Conservation (phyloP, 495 filamentous ascomycete genomes). For the Immersiella caudata region DNA sequence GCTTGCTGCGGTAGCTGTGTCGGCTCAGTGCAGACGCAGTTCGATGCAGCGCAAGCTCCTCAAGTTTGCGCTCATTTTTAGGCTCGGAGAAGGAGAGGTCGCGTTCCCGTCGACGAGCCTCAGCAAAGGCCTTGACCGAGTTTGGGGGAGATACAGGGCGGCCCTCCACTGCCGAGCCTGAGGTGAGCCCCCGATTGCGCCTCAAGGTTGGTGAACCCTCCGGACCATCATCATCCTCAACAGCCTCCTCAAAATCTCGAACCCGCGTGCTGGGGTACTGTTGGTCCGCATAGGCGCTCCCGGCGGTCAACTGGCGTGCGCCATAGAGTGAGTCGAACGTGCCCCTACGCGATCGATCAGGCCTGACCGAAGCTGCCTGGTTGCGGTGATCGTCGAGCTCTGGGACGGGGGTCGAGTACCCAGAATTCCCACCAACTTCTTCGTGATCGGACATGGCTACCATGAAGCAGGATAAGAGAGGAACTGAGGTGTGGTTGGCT, state of each 20-base stretch:
- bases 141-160: slow-evolving; percentile 87
- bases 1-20: slow-evolving; percentile 51
- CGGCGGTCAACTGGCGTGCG: slow-evolving; percentile 44
- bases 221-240: slow-evolving; percentile 76
- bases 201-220: slow-evolving; percentile 40
- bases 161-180: slow-evolving; percentile 47
- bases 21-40: slow-evolving; percentile 72
- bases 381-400: slow-evolving; percentile 93
- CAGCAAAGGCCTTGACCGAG: slow-evolving; percentile 96
- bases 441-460: slow-evolving; percentile 62
- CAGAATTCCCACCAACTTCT: slow-evolving; percentile 47
- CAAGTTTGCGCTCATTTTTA: slow-evolving; percentile 39
- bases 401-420: slow-evolving; percentile 76
- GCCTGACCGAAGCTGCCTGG: slow-evolving; percentile 66
- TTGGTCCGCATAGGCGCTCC: slow-evolving; percentile 27
- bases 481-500: slow-evolving; percentile 2
- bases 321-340: slow-evolving; percentile 58
- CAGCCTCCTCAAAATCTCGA: slow-evolving; percentile 71
- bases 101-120: slow-evolving; percentile 62
- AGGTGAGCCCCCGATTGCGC: slow-evolving; percentile 51
- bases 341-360: slow-evolving; percentile 55
- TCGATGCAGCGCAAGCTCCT: slow-evolving; percentile 68
- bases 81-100: slow-evolving; percentile 55
- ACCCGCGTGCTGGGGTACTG: slow-evolving; percentile 37
- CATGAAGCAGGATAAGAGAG: background rate